Base-by-base conservation (phyloP, 495 filamentous ascomycete species). In the Penicillium subrubescens region DNA sequence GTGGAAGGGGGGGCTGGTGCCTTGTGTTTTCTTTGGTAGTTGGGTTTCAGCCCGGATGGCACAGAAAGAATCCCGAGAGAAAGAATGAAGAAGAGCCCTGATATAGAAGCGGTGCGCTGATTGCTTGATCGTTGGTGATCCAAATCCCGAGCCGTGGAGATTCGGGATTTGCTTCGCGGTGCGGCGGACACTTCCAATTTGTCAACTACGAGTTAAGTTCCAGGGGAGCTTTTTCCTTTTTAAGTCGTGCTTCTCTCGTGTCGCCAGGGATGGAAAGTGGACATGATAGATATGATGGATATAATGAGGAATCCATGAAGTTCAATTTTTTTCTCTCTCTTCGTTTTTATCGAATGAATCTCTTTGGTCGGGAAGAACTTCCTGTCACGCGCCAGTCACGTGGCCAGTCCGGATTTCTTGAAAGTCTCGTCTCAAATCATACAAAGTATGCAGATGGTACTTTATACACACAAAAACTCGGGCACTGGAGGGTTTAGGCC, bases 61-160 rank as follows among this genome's bases (percentile, higher is more conserved):
- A 31, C 35, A 41, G 25, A 25, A 34, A 37, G 29, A 43, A 50
- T 51, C 43, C 44, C 29, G 59, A 19, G 29, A 25, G 33, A 61
- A 25, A 37, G 12, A 61, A n/a, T 54, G 37, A 52, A 31, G 62
- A 61, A 63, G 50, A 59, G 60, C 54, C 60, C 31, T 72, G 69
- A 72, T 72, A 73, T 73, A 68, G 56, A 73, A 60, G 57, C 56
- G 61, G 64, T 60, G 59, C 57, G 68, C 59, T 66, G 68, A 71
- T 73, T 69, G 68, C 66, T 68, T 51, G 71, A 67, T 62, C 61
- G 57, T 52, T 44, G 35, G 23, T 11, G 52, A 55, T 62, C 37
- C 71, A 73, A 73, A 73, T 68, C 71, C 71, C 71, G 71, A 71
- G 61, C 66, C 66, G 69, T 71, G 66, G 68, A 65, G 69, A 62